Conservation (phyloP, 1,139 yeast species). For the Magnusiomyces ingens region DNA sequence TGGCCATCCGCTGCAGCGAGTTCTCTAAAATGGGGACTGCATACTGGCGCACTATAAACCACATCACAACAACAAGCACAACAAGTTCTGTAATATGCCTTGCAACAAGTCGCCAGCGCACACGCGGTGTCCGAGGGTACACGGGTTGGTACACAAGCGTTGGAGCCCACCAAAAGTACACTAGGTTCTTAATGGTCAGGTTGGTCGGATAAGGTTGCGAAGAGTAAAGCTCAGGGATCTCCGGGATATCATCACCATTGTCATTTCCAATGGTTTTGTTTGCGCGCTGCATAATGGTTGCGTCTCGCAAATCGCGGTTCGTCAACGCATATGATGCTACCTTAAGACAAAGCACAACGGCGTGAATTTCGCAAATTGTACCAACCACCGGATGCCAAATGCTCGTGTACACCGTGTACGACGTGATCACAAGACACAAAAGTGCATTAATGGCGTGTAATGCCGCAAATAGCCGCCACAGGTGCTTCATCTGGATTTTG, state of each 20-base stretch:
- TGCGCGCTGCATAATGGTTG: slow-evolving; percentile 19
- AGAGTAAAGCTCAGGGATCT: slow-evolving; percentile 33
- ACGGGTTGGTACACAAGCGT: slow-evolving; percentile 43
- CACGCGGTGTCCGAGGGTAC: slow-evolving; percentile 34
- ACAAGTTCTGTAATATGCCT: slow-evolving; percentile 34
- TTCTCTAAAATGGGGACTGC: slow-evolving; percentile 40
- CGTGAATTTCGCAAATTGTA: slow-evolving; percentile 37
- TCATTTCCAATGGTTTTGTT: background rate
- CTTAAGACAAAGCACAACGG: slow-evolving; percentile 37
- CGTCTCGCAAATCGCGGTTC: slow-evolving; percentile 38
- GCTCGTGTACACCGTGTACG: slow-evolving; percentile 30
- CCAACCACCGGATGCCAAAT: slow-evolving; percentile 40
- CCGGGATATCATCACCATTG: background rate
- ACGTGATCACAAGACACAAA: slow-evolving; percentile 29
- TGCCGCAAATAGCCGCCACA: slow-evolving; percentile 32
- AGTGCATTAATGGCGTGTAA: slow-evolving; percentile 34
- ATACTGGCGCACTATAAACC: slow-evolving; percentile 37
- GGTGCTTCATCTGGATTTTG: slow-evolving; percentile 20
- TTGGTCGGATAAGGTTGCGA: slow-evolving; percentile 36
- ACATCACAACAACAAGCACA: slow-evolving; percentile 29
- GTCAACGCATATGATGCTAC: slow-evolving; percentile 40
- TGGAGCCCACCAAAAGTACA: slow-evolving; percentile 42
- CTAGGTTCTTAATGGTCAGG: slow-evolving; percentile 32
- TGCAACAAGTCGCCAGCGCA: slow-evolving; percentile 31
- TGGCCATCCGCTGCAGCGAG: slow-evolving; percentile 22